These are phyloP conservation scores for Linanthus parryae DNA, from an alignment of 148 eudicot species.

Conservation along the genomic window DNA sequence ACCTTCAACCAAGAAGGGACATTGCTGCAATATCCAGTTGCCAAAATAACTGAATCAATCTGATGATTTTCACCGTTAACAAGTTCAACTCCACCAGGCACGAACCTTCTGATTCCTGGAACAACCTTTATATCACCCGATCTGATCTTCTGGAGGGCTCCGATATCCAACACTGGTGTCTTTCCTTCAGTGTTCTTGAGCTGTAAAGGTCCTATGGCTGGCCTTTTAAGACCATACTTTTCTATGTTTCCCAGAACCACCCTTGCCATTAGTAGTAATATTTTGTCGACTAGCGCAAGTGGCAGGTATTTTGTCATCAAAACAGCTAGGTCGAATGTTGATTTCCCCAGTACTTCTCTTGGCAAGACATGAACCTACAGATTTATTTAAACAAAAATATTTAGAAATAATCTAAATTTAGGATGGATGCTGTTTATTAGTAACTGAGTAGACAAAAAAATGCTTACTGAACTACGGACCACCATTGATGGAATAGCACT, in stretches of 20 bases:
- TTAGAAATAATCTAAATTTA: no score
- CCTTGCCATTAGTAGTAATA: constrained; percentile 39
- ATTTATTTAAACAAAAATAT: background rate
- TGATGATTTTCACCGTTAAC: constrained; percentile 45
- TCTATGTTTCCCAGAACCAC: constrained; percentile 56
- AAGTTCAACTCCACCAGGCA: constrained; percentile 45
- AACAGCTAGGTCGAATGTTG: constrained; percentile 77
- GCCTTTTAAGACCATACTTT: constrained; percentile 74
- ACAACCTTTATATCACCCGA: constrained; percentile 65
- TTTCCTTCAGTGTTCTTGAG: constrained; percentile 73
- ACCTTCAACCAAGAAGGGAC: constrained; percentile 91
- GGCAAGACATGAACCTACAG: constrained; percentile 84
- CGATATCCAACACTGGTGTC: constrained; percentile 82
- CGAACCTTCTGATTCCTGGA: constrained; percentile 75
- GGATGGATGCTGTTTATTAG: no score
- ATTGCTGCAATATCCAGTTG: constrained; percentile 85
- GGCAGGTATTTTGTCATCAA: constrained; percentile 49
- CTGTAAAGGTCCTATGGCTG: constrained; percentile 65
- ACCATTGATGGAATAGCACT: constrained; percentile 62
- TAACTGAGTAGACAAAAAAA: no score
- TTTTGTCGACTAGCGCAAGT: constrained; percentile 55
- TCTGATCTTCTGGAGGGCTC: constrained; percentile 57
- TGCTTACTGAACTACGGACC: constrained; percentile 70
- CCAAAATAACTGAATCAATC: constrained; percentile 71
- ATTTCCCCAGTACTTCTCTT: constrained; percentile 64